Base-by-base conservation (phyloP, 2,329 filamentous ascomycete genomes). In the Calonectria pseudoturangicola region DNA sequence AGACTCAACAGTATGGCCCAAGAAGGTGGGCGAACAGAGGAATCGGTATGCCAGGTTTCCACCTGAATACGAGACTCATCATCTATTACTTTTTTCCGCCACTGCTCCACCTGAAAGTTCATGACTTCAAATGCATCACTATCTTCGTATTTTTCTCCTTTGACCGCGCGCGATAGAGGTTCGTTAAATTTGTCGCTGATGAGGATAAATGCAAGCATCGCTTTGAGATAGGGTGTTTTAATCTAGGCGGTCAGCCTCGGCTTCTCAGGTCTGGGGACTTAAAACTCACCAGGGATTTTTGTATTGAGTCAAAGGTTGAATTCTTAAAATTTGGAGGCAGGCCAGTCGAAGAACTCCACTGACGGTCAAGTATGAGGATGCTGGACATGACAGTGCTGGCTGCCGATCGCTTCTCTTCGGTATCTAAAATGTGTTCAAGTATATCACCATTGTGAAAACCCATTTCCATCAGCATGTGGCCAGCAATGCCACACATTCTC, bases 91-190 rank as follows among this genome's bases (percentile, higher is more conserved):
- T 74, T 77, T 28, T 77, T 80, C 2, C 77, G 66, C 79, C 79
- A 81, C 33, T 80, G 79, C 13, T 79, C 77, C 5, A 82, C 75
- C 25, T 82, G 81, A 10, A 82, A 81, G 8, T 75, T 80, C 74
- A 81, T 75, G 5, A 82, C 10, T 10, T 82, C 81, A n/a, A 80
- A 79, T 0, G 75, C 74, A 16, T 78, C 80, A 3, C 80, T 74
- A 10, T 82, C 79, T 0, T 76, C 73, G 5, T 80, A 78, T 0
- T 25, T 58, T 39, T 58, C 50, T 5, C 65, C 65, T 13, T 60
- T 67, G 51, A 36, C 65, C 2, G 65, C 65, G 27, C 27, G 30
- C 12, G 65, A 67, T 28, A 67, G 54, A 2, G 65, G 51, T 2
- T 67, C 65, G 41, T 25, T 48, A 8, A 67, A 58, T 8, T 67